Evolutionary conservation across 768 basidiomycete species (phyloP), one percentile per base, ranked within the genome.

Genomic region (Tylopilus intermedius): DNA sequence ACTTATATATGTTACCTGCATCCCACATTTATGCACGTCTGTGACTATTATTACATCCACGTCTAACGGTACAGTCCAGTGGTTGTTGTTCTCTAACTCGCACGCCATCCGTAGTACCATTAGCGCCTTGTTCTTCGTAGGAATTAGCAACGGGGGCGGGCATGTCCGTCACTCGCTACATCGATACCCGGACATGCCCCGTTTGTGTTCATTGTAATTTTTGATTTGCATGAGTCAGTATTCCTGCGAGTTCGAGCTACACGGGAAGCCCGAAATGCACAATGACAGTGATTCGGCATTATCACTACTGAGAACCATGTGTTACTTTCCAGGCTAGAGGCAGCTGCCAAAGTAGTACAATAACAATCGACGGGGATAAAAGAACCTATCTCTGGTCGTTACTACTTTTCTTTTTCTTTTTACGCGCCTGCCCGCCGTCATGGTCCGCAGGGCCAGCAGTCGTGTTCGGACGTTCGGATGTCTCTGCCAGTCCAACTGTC

Each of bases 371-470:
- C 7, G 8, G 38, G 8, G 38, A 38, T n/a, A 8, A 11, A 0
- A 18, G 11, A 38, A 24, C 7, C n/a, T 56, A 62, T 30, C 47
- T 62, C 40, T 29, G 48, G 4, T 3, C 2, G 30, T 18, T 11
- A n/a, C 32, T 24, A 8, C 5, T 41, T 35, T 52, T 60, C 18
- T 58, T 55, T 11, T 58, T 63, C 51, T 57, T 67, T 30, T 30
- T 30, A 30, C 30, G 30, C 30, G 30, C 30, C 49, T 33, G 2
- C 52, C 50, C 22, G 5, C 4, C 35, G 13, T 32, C 40, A 11
- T 9, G 41, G 15, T 21, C 44, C 8, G 15, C 14, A 1, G 39
- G 26, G 8, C 18, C 29, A 5, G 21, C 9, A 2, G 32, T 45
- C 32, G 3, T 5, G 33, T 42, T 42, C 5, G n/a, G 18, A 30